Evolutionary conservation across 1,284 basidiomycete species (phyloP).

Genomic region (Cutaneotrichosporon sp.): DNA sequence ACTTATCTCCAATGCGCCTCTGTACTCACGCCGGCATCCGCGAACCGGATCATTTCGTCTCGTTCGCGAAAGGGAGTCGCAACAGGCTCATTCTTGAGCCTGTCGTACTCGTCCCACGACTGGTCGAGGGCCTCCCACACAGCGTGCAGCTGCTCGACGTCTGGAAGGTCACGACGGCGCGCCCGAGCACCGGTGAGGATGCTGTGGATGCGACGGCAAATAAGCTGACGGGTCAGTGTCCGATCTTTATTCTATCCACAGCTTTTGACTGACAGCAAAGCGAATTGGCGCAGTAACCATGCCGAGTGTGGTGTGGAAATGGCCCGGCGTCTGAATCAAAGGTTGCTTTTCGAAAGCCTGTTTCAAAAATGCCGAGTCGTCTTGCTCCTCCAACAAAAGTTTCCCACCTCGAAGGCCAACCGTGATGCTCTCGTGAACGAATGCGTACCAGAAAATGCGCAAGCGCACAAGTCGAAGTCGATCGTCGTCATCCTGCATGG

Average conservation of each 20-base stretch:
- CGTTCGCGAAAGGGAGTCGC: slow-evolving; percentile 50
- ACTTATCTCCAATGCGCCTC: too few species aligned
- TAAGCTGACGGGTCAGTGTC: slow-evolving; percentile 40
- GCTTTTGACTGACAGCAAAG: slow-evolving; percentile 49
- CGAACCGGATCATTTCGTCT: slow-evolving; percentile 64
- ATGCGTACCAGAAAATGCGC: slow-evolving; percentile 74
- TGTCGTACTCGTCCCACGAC: slow-evolving; percentile 74
- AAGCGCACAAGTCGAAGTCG: slow-evolving; percentile 53
- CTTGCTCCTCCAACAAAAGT: slow-evolving; percentile 57
- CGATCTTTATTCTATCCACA: background rate
- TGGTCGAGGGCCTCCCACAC: slow-evolving; percentile 74
- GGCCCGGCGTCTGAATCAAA: background rate
- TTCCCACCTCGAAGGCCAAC: slow-evolving; percentile 72
- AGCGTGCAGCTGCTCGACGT: slow-evolving; percentile 59
- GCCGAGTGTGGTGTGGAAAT: slow-evolving; percentile 40
- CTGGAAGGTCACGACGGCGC: slow-evolving; percentile 56
- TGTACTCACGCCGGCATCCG: slow-evolving; percentile 69
- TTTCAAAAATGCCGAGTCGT: slow-evolving; percentile 4
- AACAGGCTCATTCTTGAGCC: slow-evolving; percentile 50
- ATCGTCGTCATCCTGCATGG: slow-evolving; percentile 53
- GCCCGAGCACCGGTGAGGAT: slow-evolving; percentile 69
- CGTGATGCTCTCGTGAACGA: slow-evolving; percentile 70
- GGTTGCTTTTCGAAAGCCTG: slow-evolving; percentile 8
- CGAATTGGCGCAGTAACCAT: slow-evolving; percentile 63
- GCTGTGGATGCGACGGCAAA: slow-evolving; percentile 68